These are phyloP conservation scores for Pichia kluyveri DNA, from an alignment of 805 yeast genomes.

Conservation along the genomic window DNA sequence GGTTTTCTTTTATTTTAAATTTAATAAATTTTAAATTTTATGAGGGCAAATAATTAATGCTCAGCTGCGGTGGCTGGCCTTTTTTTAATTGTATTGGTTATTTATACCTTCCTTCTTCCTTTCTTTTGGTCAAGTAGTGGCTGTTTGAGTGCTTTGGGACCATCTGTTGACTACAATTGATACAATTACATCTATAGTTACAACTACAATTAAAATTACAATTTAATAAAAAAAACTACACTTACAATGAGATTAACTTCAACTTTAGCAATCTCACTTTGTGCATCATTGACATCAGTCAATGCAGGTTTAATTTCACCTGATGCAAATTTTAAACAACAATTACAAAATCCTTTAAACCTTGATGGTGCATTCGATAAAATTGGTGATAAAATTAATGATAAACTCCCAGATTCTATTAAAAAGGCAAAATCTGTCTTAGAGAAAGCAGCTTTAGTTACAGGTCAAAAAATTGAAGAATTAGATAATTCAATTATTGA, in stretches of 20 bases:
- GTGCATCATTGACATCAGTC: slow-evolving; percentile 2
- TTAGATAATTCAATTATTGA: slow-evolving; percentile 40
- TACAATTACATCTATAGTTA: too few species aligned
- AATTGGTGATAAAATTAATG: neutral
- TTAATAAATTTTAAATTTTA: too few species aligned
- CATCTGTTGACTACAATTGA: neutral
- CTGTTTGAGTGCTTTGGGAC: neutral
- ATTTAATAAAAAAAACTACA: neutral
- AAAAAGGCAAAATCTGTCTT: slow-evolving; percentile 20
- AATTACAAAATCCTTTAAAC: slow-evolving; percentile 6
- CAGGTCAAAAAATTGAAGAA: slow-evolving; percentile 41
- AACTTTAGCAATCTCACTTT: slow-evolving; percentile 7
- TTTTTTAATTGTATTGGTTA: neutral
- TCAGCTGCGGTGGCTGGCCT: neutral
- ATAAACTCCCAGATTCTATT: neutral
- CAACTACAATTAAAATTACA: neutral
- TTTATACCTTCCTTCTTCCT: neutral
- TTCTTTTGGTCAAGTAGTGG: neutral
- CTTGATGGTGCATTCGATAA: neutral
- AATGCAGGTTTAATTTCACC: slow-evolving; percentile 3
- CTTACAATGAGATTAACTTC: neutral
- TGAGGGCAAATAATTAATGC: neutral
- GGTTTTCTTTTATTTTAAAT: too few species aligned
- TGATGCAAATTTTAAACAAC: neutral
- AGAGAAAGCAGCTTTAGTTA: slow-evolving; percentile 38